phyloP scores from a whole-genome alignment of 75 land plant species.

The Isoetes taiwanensis region DNA sequence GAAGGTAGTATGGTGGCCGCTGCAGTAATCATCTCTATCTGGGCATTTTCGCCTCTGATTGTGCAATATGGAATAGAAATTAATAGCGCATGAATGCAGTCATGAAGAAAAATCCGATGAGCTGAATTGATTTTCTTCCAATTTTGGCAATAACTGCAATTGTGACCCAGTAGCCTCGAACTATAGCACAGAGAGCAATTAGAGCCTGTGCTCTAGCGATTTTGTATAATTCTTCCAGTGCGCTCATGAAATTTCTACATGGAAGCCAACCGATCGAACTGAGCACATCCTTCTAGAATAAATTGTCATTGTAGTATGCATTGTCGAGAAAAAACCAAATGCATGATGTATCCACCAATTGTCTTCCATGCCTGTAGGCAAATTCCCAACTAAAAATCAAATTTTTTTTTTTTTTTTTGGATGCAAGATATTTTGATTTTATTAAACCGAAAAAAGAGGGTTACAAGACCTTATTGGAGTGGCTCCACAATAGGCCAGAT shows the following conservation, averaged over 20 bases:
- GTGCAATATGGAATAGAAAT: too few species aligned
- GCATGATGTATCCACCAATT: not conserved
- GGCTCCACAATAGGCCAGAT: too few species aligned
- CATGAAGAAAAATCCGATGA: constrained; percentile 4
- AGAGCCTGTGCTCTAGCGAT: not conserved
- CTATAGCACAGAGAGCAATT: not conserved
- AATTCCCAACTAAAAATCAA: not conserved
- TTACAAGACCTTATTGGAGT: too few species aligned
- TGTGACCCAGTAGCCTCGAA: constrained; percentile 1
- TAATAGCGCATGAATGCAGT: constrained; percentile 5
- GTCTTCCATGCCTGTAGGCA: not conserved
- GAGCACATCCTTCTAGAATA: constrained; percentile 2
- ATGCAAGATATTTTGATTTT: too few species aligned
- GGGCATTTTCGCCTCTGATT: too few species aligned
- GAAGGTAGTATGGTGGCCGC: too few species aligned
- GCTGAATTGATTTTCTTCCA: not conserved
- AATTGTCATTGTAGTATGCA: not conserved
- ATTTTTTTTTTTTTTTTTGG: too few species aligned
- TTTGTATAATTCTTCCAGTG: not conserved
- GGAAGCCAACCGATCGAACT: not conserved
- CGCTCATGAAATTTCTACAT: not conserved
- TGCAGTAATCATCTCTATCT: too few species aligned
- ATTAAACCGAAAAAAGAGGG: too few species aligned
- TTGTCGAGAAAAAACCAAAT: not conserved
- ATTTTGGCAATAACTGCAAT: not conserved